Evolutionary conservation across 163 green algal genomes (phyloP).

Genomic region (Chlorella variabilis): DNA sequence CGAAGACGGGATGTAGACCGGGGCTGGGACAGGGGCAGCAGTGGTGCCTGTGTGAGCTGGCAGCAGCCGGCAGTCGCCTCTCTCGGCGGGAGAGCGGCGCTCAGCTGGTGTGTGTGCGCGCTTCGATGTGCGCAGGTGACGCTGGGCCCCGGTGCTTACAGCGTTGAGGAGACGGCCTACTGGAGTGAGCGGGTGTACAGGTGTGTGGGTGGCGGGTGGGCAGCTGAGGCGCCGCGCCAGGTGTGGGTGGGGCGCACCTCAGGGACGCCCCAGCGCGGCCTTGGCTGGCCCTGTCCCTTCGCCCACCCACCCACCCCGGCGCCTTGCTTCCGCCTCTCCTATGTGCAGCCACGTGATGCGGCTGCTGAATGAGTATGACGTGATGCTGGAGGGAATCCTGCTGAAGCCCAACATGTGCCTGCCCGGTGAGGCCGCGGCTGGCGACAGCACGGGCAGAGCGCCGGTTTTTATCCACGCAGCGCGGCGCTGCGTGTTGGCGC

Average conservation of each 20-base stretch:
- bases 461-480: too few species aligned
- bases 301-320: background rate
- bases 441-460: too few species aligned
- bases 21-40: too few species aligned
- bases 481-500: too few species aligned
- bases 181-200: slow-evolving; percentile 76
- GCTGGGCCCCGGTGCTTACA: slow-evolving; percentile 80
- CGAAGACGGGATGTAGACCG: too few species aligned
- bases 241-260: background rate
- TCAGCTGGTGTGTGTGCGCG: too few species aligned
- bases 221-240: background rate
- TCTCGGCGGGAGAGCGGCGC: too few species aligned
- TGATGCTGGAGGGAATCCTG: slow-evolving; percentile 88
- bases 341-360: slow-evolving; percentile 63
- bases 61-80: too few species aligned
- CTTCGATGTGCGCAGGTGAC: too few species aligned
- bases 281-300: background rate
- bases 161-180: slow-evolving; percentile 86
- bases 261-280: background rate
- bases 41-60: too few species aligned
- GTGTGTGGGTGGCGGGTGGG: slow-evolving; percentile 27
- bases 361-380: slow-evolving; percentile 86
- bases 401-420: slow-evolving; percentile 96
- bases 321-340: slow-evolving; percentile 11
- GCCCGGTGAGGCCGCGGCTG: slow-evolving; percentile 40